A percentile compares a stretch with the other conserved stretches of the same genome.
phyloP scores from a whole-genome alignment of 2,329 filamentous ascomycete species.

The Monilinia fructigena region DNA sequence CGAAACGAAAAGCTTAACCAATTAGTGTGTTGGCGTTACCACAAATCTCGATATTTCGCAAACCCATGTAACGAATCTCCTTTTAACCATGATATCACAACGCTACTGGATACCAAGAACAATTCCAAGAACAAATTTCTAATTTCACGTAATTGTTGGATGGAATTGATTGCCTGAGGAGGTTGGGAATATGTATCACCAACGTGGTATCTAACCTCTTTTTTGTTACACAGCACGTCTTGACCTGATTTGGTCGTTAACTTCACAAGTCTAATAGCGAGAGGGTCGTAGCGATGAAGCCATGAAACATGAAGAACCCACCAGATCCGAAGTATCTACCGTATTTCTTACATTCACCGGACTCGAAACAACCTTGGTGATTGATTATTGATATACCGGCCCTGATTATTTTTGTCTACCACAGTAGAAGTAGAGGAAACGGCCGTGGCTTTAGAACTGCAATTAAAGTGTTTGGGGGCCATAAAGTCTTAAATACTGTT shows the following conservation, averaged over 20 bases:
- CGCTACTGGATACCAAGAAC: conserved; percentile 3
- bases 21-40: neutral
- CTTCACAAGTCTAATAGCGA: neutral
- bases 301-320: neutral
- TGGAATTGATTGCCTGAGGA: neutral
- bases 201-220: neutral
- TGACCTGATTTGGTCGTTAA: neutral
- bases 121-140: neutral
- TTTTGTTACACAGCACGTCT: neutral
- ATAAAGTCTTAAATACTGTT: conserved; percentile 11
- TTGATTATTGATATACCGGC: neutral
- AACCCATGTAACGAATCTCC: conserved; percentile 9
- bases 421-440: neutral
- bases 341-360: neutral
- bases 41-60: neutral
- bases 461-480: conserved; percentile 8
- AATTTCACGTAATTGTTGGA: neutral
- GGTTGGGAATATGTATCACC: neutral
- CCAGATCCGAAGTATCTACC: conserved; percentile 2
- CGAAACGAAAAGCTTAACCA: conserved; percentile 11
- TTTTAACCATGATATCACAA: neutral
- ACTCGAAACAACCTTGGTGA: conserved; percentile 14
- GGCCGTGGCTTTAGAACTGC: neutral
- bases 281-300: neutral
- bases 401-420: neutral